These are phyloP conservation scores for Monascus purpureus DNA, from an alignment of 495 filamentous ascomycete genomes.

Conservation along the genomic window DNA sequence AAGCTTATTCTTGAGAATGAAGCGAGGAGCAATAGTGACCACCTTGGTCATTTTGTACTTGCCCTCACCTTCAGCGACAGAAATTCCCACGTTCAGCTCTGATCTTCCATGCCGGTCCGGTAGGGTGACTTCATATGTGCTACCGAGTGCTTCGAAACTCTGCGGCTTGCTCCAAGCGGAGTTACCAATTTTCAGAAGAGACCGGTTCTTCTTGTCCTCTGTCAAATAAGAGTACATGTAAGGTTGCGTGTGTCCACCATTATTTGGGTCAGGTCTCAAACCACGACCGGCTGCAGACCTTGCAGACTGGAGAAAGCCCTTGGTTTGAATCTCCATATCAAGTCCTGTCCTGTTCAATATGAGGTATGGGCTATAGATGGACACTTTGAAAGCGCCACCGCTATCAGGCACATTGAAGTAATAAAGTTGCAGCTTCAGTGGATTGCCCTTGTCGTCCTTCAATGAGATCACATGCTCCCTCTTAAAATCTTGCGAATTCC, in stretches of 20 bases:
- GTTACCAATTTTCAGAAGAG: slow-evolving; percentile 70
- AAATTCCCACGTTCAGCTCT: slow-evolving; percentile 83
- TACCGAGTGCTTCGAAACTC: slow-evolving; percentile 97
- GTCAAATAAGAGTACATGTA: slow-evolving; percentile 90
- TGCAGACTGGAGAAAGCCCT: slow-evolving; percentile 68
- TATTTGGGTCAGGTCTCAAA: slow-evolving; percentile 36
- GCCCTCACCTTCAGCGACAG: slow-evolving; percentile 78
- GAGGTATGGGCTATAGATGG: slow-evolving; percentile 85
- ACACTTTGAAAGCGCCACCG: slow-evolving; percentile 91
- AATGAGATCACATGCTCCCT: slow-evolving; percentile 67
- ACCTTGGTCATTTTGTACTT: slow-evolving; percentile 97
- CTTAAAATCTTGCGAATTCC: slow-evolving; percentile 72
- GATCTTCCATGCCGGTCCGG: slow-evolving; percentile 53
- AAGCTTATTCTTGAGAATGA: slow-evolving; percentile 86
- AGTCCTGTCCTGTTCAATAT: slow-evolving; percentile 91
- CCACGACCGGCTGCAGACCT: slow-evolving; percentile 70
- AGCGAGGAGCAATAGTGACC: slow-evolving; percentile 84
- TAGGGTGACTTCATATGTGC: slow-evolving; percentile 70
- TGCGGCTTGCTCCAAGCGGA: slow-evolving; percentile 94
- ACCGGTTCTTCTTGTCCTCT: slow-evolving; percentile 81
- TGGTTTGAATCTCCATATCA: slow-evolving; percentile 76
- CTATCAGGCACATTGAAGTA: slow-evolving; percentile 88
- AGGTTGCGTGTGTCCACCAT: slow-evolving; percentile 50
- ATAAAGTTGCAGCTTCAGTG: slow-evolving; percentile 71
- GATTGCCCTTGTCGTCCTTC: slow-evolving; percentile 67